phyloP scores from a whole-genome alignment of 2,329 filamentous ascomycete genomes.

The Alternaria gaisen region DNA sequence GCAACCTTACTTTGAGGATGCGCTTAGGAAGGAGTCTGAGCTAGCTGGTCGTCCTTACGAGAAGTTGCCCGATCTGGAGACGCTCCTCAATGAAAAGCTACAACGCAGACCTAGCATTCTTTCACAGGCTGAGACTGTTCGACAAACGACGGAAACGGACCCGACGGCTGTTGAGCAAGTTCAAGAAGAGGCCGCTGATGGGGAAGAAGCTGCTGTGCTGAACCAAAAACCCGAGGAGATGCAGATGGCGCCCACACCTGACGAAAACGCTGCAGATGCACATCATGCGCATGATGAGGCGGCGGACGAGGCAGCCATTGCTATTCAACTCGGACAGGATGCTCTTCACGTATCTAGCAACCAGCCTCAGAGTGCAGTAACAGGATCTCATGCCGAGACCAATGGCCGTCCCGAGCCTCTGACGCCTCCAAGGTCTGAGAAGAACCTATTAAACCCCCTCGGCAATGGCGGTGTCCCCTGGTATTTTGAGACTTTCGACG shows the following conservation, averaged over 20 bases:
- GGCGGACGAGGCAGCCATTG: constrained; percentile 48
- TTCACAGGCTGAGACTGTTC: constrained; percentile 34
- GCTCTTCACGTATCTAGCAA: constrained; percentile 30
- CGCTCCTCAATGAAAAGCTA: constrained; percentile 73
- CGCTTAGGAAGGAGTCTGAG: constrained; percentile 82
- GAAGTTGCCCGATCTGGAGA: constrained; percentile 77
- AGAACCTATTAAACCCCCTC: constrained; percentile 58
- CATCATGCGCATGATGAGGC: constrained; percentile 44
- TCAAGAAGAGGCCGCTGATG: constrained; percentile 23
- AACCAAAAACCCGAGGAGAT: constrained; percentile 32
- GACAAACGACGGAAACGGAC: constrained; percentile 32
- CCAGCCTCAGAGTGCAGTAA: constrained; percentile 26
- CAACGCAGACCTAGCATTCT: constrained; percentile 56
- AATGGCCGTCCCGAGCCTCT: constrained; percentile 58
- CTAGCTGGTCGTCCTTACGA: constrained; percentile 75
- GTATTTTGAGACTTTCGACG: constrained; percentile 85
- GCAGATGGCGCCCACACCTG: constrained; percentile 48
- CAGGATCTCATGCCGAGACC: constrained; percentile 27
- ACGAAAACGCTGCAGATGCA: constrained; percentile 43
- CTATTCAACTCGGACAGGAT: constrained; percentile 46
- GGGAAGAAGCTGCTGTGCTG: constrained; percentile 20
- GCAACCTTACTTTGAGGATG: constrained; percentile 78
- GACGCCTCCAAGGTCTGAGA: constrained; percentile 69
- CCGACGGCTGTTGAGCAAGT: constrained; percentile 18
- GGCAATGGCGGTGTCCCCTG: constrained; percentile 78